phyloP scores from a whole-genome alignment of 1,284 basidiomycete species.

The Rhodotorula sp. region DNA sequence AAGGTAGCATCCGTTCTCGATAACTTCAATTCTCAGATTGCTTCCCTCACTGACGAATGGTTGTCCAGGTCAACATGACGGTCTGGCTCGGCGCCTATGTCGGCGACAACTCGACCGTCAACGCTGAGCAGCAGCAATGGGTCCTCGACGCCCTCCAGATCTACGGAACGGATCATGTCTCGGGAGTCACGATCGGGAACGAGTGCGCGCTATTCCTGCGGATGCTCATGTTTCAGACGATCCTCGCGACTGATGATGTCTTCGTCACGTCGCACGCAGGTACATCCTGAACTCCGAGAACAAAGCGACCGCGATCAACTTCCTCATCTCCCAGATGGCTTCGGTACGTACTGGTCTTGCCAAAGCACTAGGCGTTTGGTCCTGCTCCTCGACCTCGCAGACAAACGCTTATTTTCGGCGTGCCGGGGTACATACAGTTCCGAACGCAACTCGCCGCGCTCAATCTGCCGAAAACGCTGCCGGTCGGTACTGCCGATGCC shows the following conservation, averaged over 20 bases:
- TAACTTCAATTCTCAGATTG: not conserved
- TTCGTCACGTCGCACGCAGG: slow-evolving; percentile 48
- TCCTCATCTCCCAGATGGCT: slow-evolving; percentile 10
- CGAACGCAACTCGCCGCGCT: slow-evolving; percentile 61
- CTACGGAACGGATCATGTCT: slow-evolving; percentile 75
- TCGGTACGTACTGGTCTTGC: not conserved
- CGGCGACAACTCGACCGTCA: slow-evolving; percentile 65
- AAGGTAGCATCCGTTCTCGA: slow-evolving; percentile 63
- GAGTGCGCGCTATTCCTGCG: slow-evolving; percentile 39
- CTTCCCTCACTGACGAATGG: not conserved
- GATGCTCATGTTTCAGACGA: too few species aligned
- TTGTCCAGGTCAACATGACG: slow-evolving; percentile 24
- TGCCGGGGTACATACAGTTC: slow-evolving; percentile 37
- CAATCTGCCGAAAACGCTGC: slow-evolving; percentile 56
- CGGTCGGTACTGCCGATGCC: slow-evolving; percentile 86
- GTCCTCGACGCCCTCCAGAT: slow-evolving; percentile 68
- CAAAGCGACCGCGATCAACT: slow-evolving; percentile 1
- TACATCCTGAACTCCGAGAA: slow-evolving; percentile 69
- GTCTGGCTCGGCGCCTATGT: slow-evolving; percentile 49
- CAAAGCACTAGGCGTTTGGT: rapidly evolving
- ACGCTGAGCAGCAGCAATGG: slow-evolving; percentile 66
- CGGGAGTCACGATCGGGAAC: slow-evolving; percentile 65
- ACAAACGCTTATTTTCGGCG: not conserved
- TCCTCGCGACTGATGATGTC: too few species aligned
- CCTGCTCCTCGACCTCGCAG: not conserved